Evolutionary conservation across 1,284 basidiomycete species (phyloP).

Genomic region (Entoloma clypeatum): DNA sequence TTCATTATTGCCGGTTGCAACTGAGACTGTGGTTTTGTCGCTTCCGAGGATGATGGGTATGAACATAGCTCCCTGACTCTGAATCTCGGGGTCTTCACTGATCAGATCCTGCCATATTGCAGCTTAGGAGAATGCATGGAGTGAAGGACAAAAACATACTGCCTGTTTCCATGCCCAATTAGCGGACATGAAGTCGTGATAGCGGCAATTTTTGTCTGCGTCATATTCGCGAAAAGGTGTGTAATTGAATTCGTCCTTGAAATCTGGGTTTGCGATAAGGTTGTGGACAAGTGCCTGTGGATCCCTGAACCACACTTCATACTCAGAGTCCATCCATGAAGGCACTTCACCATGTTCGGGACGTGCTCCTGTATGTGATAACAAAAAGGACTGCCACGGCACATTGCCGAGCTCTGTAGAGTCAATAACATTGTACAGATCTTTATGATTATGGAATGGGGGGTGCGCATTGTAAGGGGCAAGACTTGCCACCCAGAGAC

Average conservation of each 20-base stretch:
- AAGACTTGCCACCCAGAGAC: neutral
- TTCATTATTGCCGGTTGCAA: slow-evolving; percentile 23
- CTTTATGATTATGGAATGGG: slow-evolving; percentile 3
- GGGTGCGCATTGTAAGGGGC: neutral
- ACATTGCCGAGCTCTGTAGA: slow-evolving; percentile 3
- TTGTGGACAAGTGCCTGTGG: slow-evolving; percentile 23
- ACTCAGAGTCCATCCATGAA: slow-evolving; percentile 34
- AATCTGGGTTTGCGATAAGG: slow-evolving; percentile 28
- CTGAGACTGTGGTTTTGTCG: slow-evolving; percentile 31
- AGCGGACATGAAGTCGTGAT: slow-evolving; percentile 22
- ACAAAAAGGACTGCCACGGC: slow-evolving; percentile 12
- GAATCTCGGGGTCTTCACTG: slow-evolving; percentile 15
- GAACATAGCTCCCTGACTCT: slow-evolving; percentile 24
- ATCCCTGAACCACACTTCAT: slow-evolving; percentile 35
- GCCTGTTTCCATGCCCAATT: slow-evolving; percentile 26
- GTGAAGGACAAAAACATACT: slow-evolving; percentile 16
- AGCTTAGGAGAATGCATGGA: neutral
- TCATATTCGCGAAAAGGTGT: slow-evolving; percentile 17
- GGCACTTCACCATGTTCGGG: slow-evolving; percentile 15
- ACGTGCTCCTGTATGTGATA: slow-evolving; percentile 6
- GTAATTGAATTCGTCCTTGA: slow-evolving; percentile 26
- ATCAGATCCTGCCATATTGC: slow-evolving; percentile 9
- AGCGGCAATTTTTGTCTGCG: slow-evolving; percentile 16
- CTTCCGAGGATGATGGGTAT: slow-evolving; percentile 27
- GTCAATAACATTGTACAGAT: slow-evolving; percentile 14